A percentile compares a stretch with the other conserved stretches of the same genome.
Evolutionary conservation across 257 asterid species (phyloP).

Genomic region (Scutellaria minor): DNA sequence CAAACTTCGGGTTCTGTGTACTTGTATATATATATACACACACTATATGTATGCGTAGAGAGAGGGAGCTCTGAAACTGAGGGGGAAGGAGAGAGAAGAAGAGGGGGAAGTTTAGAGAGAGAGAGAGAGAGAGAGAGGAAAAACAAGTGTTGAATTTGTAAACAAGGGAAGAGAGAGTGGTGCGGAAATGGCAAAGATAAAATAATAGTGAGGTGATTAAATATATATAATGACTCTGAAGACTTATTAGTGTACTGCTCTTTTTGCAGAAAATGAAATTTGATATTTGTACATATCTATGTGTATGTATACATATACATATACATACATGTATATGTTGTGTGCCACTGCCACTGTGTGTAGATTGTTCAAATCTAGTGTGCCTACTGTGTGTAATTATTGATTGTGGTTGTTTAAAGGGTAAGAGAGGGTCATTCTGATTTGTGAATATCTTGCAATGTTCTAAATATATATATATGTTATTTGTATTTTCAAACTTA

Average conservation of each 20-base stretch:
- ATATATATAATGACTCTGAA: slow-evolving; percentile 25
- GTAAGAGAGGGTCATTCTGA: neutral
- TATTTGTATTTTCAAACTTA: too few relatives aligned
- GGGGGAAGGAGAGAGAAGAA: slow-evolving; percentile 28
- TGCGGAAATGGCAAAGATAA: slow-evolving; percentile 32
- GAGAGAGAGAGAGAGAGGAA: slow-evolving; percentile 7
- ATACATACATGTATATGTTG: too few relatives aligned
- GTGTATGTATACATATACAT: neutral
- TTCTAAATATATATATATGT: too few relatives aligned
- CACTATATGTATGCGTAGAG: neutral
- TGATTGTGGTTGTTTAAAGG: slow-evolving; percentile 34
- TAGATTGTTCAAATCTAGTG: slow-evolving; percentile 27
- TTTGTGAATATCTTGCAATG: too few relatives aligned
- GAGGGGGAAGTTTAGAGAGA: slow-evolving; percentile 25
- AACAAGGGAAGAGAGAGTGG: slow-evolving; percentile 30
- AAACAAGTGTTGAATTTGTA: slow-evolving; percentile 31
- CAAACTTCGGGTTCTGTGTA: slow-evolving; percentile 28
- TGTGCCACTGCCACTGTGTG: too few relatives aligned
- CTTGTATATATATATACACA: neutral
- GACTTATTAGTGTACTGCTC: slow-evolving; percentile 16
- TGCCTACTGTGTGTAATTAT: slow-evolving; percentile 5
- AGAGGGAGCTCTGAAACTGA: slow-evolving; percentile 50
- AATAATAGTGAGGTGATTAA: slow-evolving; percentile 29
- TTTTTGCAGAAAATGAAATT: slow-evolving; percentile 35
- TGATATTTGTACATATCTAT: slow-evolving; percentile 7